Percentiles rank a stretch among this genome's conserved stretches.
phyloP scores from a whole-genome alignment of 768 basidiomycete species.

The Sarcomyxa edulis region DNA sequence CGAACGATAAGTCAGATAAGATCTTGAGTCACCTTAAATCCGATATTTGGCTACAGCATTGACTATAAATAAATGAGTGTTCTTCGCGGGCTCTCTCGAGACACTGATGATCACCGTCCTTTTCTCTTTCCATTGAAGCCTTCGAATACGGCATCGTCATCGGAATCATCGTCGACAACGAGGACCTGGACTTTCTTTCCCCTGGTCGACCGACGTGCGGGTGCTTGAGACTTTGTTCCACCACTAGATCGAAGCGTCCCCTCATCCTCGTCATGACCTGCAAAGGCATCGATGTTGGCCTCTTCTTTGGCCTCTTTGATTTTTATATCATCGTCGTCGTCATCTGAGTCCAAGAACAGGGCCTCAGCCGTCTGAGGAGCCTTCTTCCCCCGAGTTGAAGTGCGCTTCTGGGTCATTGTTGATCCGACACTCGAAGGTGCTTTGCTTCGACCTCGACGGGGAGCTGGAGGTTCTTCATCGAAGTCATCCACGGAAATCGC shows the following conservation, averaged over 20 bases:
- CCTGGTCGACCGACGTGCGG: conserved; percentile 16
- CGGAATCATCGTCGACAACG: conserved; percentile 62
- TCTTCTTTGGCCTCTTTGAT: conserved; percentile 19
- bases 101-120: no score
- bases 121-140: conserved; percentile 33
- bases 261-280: conserved; percentile 18
- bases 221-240: conserved; percentile 12
- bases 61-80: no score
- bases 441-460: conserved; percentile 17
- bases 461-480: conserved; percentile 27
- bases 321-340: conserved; percentile 33
- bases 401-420: conserved; percentile 14
- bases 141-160: conserved; percentile 66
- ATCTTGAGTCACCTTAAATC: no score
- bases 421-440: conserved; percentile 22
- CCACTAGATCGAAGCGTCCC: conserved; percentile 22
- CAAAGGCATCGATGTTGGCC: conserved; percentile 10
- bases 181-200: conserved; percentile 24
- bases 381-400: conserved; percentile 15
- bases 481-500: conserved; percentile 31
- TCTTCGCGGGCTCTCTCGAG: no score
- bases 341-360: conserved; percentile 50
- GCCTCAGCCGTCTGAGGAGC: conserved; percentile 29
- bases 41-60: no score
- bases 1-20: no score